Evolutionary conservation across 768 basidiomycete genomes (phyloP).

Genomic region (Phanerochaete sordida): DNA sequence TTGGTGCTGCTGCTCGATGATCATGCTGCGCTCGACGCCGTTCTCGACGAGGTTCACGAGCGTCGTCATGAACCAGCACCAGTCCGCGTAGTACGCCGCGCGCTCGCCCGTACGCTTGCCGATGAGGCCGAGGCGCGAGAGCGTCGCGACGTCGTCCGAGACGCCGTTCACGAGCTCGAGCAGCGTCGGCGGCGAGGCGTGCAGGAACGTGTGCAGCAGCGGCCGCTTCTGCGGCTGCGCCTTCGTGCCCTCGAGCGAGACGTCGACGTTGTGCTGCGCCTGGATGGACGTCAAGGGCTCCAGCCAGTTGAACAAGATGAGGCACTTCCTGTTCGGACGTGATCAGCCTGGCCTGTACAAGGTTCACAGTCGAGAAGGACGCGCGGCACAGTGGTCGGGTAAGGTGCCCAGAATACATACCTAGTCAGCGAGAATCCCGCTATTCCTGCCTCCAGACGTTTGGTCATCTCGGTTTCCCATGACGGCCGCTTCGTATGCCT

Average conservation of each 20-base stretch:
- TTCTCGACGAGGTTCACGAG: conserved; percentile 82
- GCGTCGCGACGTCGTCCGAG: conserved; percentile 79
- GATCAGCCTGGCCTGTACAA: neutral
- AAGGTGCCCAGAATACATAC: conserved; percentile 32
- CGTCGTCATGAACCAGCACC: conserved; percentile 83
- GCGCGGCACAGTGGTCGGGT: neutral
- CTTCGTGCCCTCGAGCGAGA: conserved; percentile 52
- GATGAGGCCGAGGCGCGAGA: conserved; percentile 66
- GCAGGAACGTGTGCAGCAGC: conserved; percentile 69
- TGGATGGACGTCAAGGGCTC: conserved; percentile 67
- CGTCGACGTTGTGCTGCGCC: conserved; percentile 47
- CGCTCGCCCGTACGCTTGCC: conserved; percentile 61
- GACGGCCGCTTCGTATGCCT: conserved; percentile 40
- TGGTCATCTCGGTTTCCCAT: conserved; percentile 57
- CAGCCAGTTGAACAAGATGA: conserved; percentile 85
- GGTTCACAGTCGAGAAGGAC: neutral
- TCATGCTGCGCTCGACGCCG: conserved; percentile 71
- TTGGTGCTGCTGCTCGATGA: conserved; percentile 58
- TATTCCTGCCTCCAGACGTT: conserved; percentile 57
- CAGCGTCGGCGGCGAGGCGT: conserved; percentile 79
- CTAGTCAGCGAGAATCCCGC: conserved; percentile 74
- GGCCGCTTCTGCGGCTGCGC: conserved; percentile 36
- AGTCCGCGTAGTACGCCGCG: conserved; percentile 74
- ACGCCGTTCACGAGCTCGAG: conserved; percentile 72
- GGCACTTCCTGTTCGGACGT: conserved; percentile 55